Percentiles rank a stretch among this genome's conserved stretches.
These are phyloP conservation scores for Suillus subalutaceus DNA, from an alignment of 768 basidiomycete genomes.

Conservation along the genomic window DNA sequence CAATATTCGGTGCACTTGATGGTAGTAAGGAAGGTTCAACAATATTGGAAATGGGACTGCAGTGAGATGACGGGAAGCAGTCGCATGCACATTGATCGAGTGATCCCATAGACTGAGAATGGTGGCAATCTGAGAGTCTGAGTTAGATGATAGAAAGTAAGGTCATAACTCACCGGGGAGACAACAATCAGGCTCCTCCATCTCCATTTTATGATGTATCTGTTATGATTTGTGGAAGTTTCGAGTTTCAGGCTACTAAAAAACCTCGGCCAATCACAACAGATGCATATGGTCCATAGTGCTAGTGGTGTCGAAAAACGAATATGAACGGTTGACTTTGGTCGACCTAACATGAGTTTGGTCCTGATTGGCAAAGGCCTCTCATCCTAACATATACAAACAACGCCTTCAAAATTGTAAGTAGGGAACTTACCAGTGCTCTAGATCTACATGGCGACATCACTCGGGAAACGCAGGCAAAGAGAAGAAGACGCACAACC, in stretches of 20 bases:
- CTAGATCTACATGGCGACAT: conserved; percentile 11
- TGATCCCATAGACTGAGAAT: not conserved
- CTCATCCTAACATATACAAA: conserved; percentile 7
- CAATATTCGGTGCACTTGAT: not conserved
- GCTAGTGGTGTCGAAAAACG: not conserved
- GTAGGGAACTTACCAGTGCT: not conserved
- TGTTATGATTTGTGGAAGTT: not conserved
- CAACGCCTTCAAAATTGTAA: conserved; percentile 3
- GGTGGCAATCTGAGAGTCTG: not conserved
- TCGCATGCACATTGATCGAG: not conserved
- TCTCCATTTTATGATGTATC: not conserved
- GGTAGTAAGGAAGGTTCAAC: not conserved
- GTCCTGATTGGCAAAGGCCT: not conserved
- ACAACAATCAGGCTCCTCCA: not conserved
- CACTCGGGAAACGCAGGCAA: conserved; percentile 32
- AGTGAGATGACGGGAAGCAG: not conserved
- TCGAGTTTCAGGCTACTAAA: not conserved
- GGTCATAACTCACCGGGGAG: not conserved
- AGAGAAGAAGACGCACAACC: conserved; percentile 20
- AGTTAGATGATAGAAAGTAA: not conserved
- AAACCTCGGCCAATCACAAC: not conserved
- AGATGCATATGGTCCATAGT: not conserved
- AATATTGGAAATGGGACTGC: not conserved
- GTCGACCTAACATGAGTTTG: not conserved
- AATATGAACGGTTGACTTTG: too few relatives aligned